phyloP scores from a whole-genome alignment of 768 basidiomycete species.

The Suillus occidentalis region DNA sequence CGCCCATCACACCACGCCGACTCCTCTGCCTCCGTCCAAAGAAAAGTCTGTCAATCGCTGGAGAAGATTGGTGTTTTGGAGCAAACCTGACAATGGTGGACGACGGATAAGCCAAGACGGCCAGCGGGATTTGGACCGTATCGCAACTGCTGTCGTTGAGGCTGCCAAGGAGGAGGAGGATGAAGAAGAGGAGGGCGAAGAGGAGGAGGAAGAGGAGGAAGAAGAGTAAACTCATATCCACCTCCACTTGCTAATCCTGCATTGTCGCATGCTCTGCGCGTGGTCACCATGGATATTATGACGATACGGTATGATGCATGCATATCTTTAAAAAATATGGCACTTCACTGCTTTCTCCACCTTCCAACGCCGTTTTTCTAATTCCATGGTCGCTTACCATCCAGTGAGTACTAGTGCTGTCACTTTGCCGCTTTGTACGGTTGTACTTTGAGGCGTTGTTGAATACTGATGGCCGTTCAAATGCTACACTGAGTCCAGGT shows the following conservation, averaged over 20 bases:
- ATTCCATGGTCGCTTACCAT: neutral
- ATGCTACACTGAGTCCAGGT: neutral
- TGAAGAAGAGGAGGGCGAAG: constrained; percentile 74
- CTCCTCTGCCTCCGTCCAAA: constrained; percentile 85
- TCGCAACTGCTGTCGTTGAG: constrained; percentile 87
- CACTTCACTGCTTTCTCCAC: constrained; percentile 19
- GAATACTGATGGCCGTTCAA: neutral
- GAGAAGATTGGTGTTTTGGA: constrained; percentile 99
- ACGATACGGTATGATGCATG: constrained; percentile 44
- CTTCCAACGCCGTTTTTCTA: neutral
- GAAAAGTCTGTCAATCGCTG: constrained; percentile 93
- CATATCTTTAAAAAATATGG: constrained; percentile 31
- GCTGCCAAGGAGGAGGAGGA: constrained; percentile 70
- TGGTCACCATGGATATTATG: constrained; percentile 24
- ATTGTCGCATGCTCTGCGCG: constrained; percentile 21
- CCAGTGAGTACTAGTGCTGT: constrained; percentile 1
- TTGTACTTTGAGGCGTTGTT: neutral
- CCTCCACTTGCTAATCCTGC: constrained; percentile 19
- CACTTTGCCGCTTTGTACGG: too few species aligned
- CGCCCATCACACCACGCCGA: constrained; percentile 93
- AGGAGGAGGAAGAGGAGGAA: constrained; percentile 57
- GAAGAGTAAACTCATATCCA: constrained; percentile 28
- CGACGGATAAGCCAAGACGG: constrained; percentile 97
- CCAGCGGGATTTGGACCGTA: constrained; percentile 92
- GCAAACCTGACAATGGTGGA: constrained; percentile 88